phyloP scores from a whole-genome alignment of 2,329 filamentous ascomycete species.

The Huntiella savannae region DNA sequence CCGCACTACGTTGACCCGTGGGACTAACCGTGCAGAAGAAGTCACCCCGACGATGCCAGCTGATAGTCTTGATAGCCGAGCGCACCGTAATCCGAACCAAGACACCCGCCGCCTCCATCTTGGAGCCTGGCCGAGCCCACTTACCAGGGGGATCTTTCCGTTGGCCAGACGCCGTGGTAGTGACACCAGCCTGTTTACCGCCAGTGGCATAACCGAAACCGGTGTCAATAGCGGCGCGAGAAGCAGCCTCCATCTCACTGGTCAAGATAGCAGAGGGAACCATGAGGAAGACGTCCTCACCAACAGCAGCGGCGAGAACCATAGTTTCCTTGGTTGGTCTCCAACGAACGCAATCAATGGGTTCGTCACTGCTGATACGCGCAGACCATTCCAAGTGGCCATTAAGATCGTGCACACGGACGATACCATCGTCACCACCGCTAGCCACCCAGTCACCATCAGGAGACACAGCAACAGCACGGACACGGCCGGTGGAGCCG shows the following conservation, averaged over 20 bases:
- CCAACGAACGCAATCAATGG: slow-evolving; percentile 79
- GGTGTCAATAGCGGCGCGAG: slow-evolving; percentile 58
- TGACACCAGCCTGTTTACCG: slow-evolving; percentile 29
- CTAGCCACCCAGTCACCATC: slow-evolving; percentile 72
- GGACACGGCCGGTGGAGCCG: slow-evolving; percentile 75
- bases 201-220: slow-evolving; percentile 88
- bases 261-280: slow-evolving; percentile 56
- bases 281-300: slow-evolving; percentile 71
- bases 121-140: slow-evolving; percentile 62
- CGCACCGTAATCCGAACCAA: slow-evolving; percentile 64
- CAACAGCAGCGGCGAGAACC: slow-evolving; percentile 65
- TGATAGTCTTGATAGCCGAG: slow-evolving; percentile 66
- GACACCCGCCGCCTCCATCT: slow-evolving; percentile 60
- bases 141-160: slow-evolving; percentile 60
- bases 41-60: slow-evolving; percentile 86
- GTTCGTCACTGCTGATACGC: slow-evolving; percentile 56
- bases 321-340: slow-evolving; percentile 63
- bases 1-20: slow-evolving; percentile 54
- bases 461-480: slow-evolving; percentile 69
- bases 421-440: slow-evolving; percentile 83
- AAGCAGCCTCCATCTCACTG: slow-evolving; percentile 52
- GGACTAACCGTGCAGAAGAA: slow-evolving; percentile 88
- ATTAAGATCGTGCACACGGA: slow-evolving; percentile 80
- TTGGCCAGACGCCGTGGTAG: slow-evolving; percentile 30
- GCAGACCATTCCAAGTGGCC: slow-evolving; percentile 77